A percentile compares a stretch with the other conserved stretches of the same genome.
phyloP scores from a whole-genome alignment of 2,329 filamentous ascomycete species.

The Aureobasidium mangrovei region DNA sequence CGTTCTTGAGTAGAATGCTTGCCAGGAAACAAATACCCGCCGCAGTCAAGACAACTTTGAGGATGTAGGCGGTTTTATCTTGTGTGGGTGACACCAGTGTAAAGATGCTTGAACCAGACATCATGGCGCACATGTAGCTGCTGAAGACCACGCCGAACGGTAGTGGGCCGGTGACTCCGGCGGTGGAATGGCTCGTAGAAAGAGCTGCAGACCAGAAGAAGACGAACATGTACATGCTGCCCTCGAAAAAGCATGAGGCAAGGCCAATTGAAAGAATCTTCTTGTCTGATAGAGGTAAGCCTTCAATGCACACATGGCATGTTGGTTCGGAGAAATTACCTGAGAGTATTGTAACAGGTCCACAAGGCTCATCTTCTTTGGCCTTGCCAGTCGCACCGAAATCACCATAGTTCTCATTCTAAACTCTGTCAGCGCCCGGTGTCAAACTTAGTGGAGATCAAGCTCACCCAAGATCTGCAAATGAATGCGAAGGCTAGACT shows the following conservation, averaged over 20 bases:
- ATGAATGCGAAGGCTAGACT: constrained; percentile 39
- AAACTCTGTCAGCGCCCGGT: not conserved
- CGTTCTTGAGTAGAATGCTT: constrained; percentile 33
- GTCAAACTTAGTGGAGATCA: not conserved
- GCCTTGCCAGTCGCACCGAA: constrained; percentile 12
- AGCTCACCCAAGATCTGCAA: constrained; percentile 40
- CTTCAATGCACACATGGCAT: constrained; percentile 1
- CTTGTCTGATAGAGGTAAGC: constrained; percentile 28
- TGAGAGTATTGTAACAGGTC: not conserved
- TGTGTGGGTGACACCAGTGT: constrained; percentile 30
- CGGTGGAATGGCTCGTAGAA: constrained; percentile 17
- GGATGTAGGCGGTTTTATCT: constrained; percentile 23
- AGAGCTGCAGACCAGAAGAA: constrained; percentile 54
- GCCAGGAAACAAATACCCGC: constrained; percentile 30
- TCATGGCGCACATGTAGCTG: constrained; percentile 51
- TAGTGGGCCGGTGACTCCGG: constrained; percentile 14
- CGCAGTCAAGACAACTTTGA: constrained; percentile 33
- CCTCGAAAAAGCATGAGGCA: constrained; percentile 51
- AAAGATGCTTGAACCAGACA: constrained; percentile 50
- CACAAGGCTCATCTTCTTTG: not conserved
- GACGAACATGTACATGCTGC: constrained; percentile 54
- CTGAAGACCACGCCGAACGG: constrained; percentile 48
- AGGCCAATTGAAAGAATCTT: constrained; percentile 45
- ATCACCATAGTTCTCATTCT: constrained; percentile 45
- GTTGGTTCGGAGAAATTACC: not conserved